Percentiles rank a stretch among this genome's conserved stretches.
These are phyloP conservation scores for Colletotrichum zoysiae DNA, from an alignment of 2,329 filamentous ascomycete genomes.

Conservation along the genomic window DNA sequence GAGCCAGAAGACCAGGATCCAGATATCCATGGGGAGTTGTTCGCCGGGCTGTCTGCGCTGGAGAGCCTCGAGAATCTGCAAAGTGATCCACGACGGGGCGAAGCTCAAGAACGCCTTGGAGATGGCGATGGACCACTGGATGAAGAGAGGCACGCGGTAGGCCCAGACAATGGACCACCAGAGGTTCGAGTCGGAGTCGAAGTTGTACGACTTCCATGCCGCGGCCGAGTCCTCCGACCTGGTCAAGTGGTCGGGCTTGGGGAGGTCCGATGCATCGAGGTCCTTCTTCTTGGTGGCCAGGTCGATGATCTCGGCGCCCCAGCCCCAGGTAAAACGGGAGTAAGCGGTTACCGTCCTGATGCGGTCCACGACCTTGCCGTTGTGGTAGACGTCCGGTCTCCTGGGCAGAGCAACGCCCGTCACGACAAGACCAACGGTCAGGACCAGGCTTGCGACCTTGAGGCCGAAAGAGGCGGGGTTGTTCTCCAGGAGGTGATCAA, in stretches of 20 bases:
- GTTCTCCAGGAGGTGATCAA: conserved; percentile 51
- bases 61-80: conserved; percentile 73
- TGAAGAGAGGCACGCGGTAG: conserved; percentile 66
- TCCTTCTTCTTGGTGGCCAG: conserved; percentile 68
- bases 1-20: conserved; percentile 77
- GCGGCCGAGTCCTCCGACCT: conserved; percentile 63
- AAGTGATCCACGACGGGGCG: conserved; percentile 77
- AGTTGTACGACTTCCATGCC: conserved; percentile 63
- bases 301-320: conserved; percentile 68
- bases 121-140: conserved; percentile 71
- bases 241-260: conserved; percentile 68
- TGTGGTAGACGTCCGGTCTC: conserved; percentile 74
- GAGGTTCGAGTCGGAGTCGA: conserved; percentile 56
- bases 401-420: conserved; percentile 71
- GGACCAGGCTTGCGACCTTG: conserved; percentile 61
- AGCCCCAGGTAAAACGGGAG: conserved; percentile 74
- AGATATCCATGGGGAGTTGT: conserved; percentile 65
- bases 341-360: conserved; percentile 72
- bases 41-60: conserved; percentile 65
- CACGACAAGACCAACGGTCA: conserved; percentile 59
- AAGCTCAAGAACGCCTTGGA: conserved; percentile 71
- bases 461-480: conserved; percentile 56
- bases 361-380: conserved; percentile 71
- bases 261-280: conserved; percentile 73
- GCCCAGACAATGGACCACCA: conserved; percentile 71